Conservation (phyloP, 116 monocot species). For the Phalaenopsis hybrid region DNA sequence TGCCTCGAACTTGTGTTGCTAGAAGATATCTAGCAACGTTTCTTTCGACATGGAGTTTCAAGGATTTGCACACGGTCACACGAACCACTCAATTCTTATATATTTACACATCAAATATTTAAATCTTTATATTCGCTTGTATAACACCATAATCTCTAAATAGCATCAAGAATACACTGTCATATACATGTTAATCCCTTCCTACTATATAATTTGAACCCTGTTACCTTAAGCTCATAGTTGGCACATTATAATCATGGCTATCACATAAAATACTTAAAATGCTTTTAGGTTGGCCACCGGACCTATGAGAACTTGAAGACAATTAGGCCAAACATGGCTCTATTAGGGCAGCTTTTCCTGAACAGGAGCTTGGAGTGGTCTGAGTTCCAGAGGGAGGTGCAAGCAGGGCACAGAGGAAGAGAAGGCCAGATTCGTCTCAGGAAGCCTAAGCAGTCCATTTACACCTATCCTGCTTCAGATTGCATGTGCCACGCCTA, state of each 20-base stretch:
- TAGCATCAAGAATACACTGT: too few relatives aligned
- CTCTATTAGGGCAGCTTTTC: conserved; percentile 69
- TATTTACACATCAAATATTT: too few relatives aligned
- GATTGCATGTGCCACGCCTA: conserved; percentile 75
- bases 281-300: conserved; percentile 44
- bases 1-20: too few relatives aligned
- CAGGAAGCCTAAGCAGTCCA: conserved; percentile 74
- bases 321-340: conserved; percentile 78
- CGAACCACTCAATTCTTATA: too few relatives aligned
- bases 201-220: too few relatives aligned
- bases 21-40: too few relatives aligned
- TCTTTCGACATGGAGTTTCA: too few relatives aligned
- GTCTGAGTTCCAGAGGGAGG: conserved; percentile 51
- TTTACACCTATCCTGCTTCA: conserved; percentile 88
- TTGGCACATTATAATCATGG: too few relatives aligned
- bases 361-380: conserved; percentile 76
- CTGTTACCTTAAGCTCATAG: too few relatives aligned
- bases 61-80: too few relatives aligned
- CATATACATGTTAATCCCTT: neutral
- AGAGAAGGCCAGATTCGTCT: conserved; percentile 55
- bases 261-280: neutral
- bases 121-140: too few relatives aligned
- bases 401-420: conserved; percentile 47
- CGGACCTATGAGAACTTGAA: conserved; percentile 69
- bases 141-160: too few relatives aligned